phyloP scores from a whole-genome alignment of 441 rosid genomes.

The Arabidopsis lyrata region DNA sequence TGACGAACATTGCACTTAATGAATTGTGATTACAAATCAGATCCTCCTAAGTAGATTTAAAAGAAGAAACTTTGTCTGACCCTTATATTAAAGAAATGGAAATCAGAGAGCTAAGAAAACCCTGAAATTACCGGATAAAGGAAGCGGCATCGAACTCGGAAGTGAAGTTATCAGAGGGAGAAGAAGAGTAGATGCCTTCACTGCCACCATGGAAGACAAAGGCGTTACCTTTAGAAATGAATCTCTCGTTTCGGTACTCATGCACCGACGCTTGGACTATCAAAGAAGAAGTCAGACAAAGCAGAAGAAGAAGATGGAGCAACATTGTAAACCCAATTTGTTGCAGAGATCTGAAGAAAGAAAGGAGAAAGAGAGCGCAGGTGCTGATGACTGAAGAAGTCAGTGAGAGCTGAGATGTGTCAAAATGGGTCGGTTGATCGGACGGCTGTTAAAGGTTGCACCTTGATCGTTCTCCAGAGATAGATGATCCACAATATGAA shows the following conservation, averaged over 20 bases:
- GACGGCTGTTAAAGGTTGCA: constrained; percentile 38
- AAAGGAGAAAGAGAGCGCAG: neutral
- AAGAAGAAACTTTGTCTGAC: neutral
- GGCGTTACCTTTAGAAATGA: constrained; percentile 86
- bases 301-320: constrained; percentile 40
- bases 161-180: constrained; percentile 47
- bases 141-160: constrained; percentile 62
- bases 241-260: constrained; percentile 74
- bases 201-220: constrained; percentile 93
- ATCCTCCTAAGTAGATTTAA: constrained; percentile 38
- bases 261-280: constrained; percentile 77
- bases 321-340: constrained; percentile 32
- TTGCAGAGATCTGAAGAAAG: constrained; percentile 42
- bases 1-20: neutral
- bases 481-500: neutral
- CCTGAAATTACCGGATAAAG: constrained; percentile 65
- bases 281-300: constrained; percentile 42
- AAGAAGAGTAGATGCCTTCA: constrained; percentile 88
- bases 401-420: constrained; percentile 42
- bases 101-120: neutral
- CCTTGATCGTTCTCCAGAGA: constrained; percentile 26
- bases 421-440: constrained; percentile 30
- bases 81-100: neutral
- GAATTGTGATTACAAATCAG: constrained; percentile 27
- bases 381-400: constrained; percentile 36